Percentiles rank a stretch among this genome's conserved stretches.
These are phyloP conservation scores for Solanum tarapatanum DNA, from an alignment of 257 asterid genomes.

Conservation along the genomic window DNA sequence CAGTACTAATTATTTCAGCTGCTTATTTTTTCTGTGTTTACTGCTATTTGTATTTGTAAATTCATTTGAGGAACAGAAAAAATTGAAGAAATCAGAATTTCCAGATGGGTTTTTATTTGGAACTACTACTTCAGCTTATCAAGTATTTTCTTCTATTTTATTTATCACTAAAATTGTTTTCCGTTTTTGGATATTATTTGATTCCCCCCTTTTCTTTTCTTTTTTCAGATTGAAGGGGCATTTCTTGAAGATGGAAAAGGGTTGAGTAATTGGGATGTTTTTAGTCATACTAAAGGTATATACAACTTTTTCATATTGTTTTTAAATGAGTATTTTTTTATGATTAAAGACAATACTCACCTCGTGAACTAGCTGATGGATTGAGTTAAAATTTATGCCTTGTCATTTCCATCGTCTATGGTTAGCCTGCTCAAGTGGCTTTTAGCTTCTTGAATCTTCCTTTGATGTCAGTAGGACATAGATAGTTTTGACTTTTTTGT, in stretches of 20 bases:
- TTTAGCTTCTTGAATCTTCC: too few species aligned
- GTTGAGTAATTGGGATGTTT: slow-evolving; percentile 69
- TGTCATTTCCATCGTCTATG: too few species aligned
- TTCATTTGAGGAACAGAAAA: not conserved
- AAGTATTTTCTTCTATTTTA: slow-evolving; percentile 10
- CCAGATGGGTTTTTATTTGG: slow-evolving; percentile 74
- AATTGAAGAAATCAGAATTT: slow-evolving; percentile 35
- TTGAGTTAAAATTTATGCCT: too few species aligned
- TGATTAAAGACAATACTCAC: too few species aligned
- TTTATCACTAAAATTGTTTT: not conserved
- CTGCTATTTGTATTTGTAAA: not conserved
- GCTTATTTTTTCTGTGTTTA: not conserved
- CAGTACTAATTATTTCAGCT: too few species aligned
- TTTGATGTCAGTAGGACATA: too few species aligned
- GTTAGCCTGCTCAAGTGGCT: too few species aligned
- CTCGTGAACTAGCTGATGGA: rapidly evolving
- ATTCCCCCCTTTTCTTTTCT: not conserved
- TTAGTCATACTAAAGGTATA: slow-evolving; percentile 31
- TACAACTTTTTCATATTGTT: not conserved
- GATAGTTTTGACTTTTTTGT: too few species aligned
- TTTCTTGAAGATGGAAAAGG: slow-evolving; percentile 55
- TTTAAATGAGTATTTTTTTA: not conserved
- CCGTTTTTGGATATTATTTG: not conserved
- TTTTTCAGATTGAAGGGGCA: slow-evolving; percentile 64
- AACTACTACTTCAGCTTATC: slow-evolving; percentile 65